Conservation (phyloP, 129 eudicot species). For the Oenanthe sinensis region DNA sequence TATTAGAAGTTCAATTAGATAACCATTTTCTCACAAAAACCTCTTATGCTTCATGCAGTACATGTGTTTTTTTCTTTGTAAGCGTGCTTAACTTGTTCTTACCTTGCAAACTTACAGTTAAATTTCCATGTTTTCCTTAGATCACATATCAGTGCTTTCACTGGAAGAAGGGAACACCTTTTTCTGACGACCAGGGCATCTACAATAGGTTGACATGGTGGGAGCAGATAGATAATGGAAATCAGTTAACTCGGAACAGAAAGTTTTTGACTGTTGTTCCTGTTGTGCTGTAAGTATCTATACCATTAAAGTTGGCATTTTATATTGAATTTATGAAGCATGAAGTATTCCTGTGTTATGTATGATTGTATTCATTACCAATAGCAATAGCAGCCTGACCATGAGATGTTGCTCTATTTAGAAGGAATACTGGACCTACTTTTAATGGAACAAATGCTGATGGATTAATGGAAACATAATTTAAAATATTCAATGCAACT, state of each 20-base stretch:
- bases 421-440: neutral
- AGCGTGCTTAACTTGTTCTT: conserved; percentile 2
- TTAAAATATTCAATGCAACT: neutral
- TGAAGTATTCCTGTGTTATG: neutral
- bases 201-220: conserved; percentile 98
- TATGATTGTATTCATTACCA: neutral
- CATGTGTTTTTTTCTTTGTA: neutral
- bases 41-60: neutral
- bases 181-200: conserved; percentile 96
- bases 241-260: conserved; percentile 93
- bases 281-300: conserved; percentile 70
- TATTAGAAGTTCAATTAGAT: neutral
- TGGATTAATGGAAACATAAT: neutral
- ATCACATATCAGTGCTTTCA: conserved; percentile 88
- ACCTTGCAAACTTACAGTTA: conserved; percentile 1
- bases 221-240: conserved; percentile 92
- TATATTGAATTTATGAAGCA: neutral
- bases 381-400: neutral
- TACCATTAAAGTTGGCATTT: conserved; percentile 4
- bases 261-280: conserved; percentile 92
- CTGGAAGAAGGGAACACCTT: conserved; percentile 98
- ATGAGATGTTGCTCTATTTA: neutral
- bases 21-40: neutral
- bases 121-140: conserved; percentile 32
- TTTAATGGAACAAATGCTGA: neutral